Evolutionary conservation across 73 alveolate species (phyloP), one percentile per base, ranked within the genome.

Genomic region (Blepharisma stoltei): DNA sequence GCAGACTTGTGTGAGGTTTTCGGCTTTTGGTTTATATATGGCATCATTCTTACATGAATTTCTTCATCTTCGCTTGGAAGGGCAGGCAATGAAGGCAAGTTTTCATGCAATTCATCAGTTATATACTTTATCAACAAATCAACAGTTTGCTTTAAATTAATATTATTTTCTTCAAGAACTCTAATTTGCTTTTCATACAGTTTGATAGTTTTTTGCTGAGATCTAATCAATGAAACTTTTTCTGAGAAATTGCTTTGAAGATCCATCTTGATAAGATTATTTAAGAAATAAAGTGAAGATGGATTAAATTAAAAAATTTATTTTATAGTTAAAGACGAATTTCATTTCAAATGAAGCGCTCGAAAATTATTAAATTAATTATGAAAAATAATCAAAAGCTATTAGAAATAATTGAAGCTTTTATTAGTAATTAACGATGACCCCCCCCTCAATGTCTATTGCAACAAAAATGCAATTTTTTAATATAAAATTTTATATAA

Each of bases 51-150:
- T 14, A n/a, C 48, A 60, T 14, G 14, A 1, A 32, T 32, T n/a
- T 60, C 73, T 25, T 60, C 73, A 52, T 52, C 66, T 60, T 60
- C 73, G 3, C 41, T 32, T 8, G 46, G 38, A 8, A 60, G 14
- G 0, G 37, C 18, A 9, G 73, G 73, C 23, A 60, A 60, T 8
- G 73, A 38, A 14, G 73, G 73, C 2, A 60, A 38, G 3, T 4
- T 38, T 60, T 60, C 73, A 60, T 60, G 38, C 11, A 60, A 25
- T 38, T 60, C 73, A 14, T 60, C 73, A 60, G 73, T 60, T 14
- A 60, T 60, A 5, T 60, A 60, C 14, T 38, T 18, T 18, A 38
- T 18, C 23, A 60, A 60, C 23, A 60, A 9, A 14, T 38, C 73
- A 60, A 60, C 23, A 9, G 23, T 60, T 8, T 60, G 73, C 73